A percentile compares a stretch with the other conserved stretches of the same genome.
phyloP scores from a whole-genome alignment of 148 eudicot genomes.

The Pouteria glomerata region DNA sequence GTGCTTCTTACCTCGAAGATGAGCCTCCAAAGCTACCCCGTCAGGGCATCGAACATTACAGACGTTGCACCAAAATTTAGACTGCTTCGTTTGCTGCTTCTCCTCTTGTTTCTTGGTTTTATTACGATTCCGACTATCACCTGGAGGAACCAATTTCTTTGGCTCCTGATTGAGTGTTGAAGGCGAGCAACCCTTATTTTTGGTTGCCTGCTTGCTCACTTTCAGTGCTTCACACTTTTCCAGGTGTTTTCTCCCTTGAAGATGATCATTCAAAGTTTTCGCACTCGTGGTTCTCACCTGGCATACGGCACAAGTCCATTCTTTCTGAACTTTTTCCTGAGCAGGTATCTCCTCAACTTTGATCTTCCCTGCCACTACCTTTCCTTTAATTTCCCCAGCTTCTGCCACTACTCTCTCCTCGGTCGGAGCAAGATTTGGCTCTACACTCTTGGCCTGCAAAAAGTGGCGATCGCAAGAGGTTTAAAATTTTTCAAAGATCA shows the following conservation, averaged over 20 bases:
- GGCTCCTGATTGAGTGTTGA: background rate
- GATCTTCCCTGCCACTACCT: background rate
- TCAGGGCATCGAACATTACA: conserved; percentile 1
- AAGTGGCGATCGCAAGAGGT: background rate
- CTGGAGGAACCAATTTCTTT: background rate
- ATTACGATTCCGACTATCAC: background rate
- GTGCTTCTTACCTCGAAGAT: conserved; percentile 7
- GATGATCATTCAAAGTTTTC: conserved; percentile 12
- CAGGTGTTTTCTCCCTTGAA: conserved; percentile 19
- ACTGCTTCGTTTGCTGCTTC: background rate
- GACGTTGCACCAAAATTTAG: background rate
- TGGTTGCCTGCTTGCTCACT: background rate
- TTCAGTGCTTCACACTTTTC: conserved; percentile 1
- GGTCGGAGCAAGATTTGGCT: background rate
- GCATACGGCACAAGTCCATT: conserved; percentile 22
- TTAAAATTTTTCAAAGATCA: no score
- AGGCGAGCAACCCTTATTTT: background rate
- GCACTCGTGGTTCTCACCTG: conserved; percentile 7
- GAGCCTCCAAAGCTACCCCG: background rate
- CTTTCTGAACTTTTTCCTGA: conserved; percentile 13
- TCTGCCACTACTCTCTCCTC: background rate
- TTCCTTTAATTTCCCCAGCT: background rate
- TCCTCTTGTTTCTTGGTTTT: background rate
- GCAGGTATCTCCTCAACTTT: background rate
- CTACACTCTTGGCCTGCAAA: background rate